Evolutionary conservation across 148 eudicot genomes (phyloP), one percentile per base, ranked within the genome.

Genomic region (Rhododendron kiyosumense): DNA sequence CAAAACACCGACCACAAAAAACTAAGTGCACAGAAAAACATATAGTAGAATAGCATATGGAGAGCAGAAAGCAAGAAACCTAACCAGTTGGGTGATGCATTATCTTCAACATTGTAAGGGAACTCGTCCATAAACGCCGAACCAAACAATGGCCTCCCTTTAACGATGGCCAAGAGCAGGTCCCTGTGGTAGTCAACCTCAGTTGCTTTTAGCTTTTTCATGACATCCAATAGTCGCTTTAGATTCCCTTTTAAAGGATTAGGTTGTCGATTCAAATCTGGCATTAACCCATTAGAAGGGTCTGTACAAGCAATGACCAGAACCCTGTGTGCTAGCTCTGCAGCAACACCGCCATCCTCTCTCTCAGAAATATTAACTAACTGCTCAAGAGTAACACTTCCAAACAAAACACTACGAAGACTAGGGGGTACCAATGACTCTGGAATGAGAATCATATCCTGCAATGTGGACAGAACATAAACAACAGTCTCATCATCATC

Each of bases 281-380:
- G 96, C 99, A 95, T 97, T 89, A 97, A 89, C 54, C 99, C 99
- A 90, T 94, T 97, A 48, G 89, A 88, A 85, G 98, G 98, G 90
- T 97, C 93, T 63, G 94, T 95, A 83, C 99, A 95, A 78, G 93
- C 98, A 92, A 86, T 87, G 51, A 88, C 63, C 83, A 97, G 91
- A 88, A 97, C 96, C 63, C 87, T 78, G 82, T 94, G 90, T 2
- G 98, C 98, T 49, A 90, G 81, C 88, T 92, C 92, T 15, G 95
- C 92, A 83, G 91, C 98, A 85, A 89, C 87, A 61, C 84, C 91
- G 81, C 89, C 93, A 85, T 90, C 89, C 45, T 89, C 90, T 87
- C 99, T 90, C 71, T 91, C 95, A 2, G 98, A 92, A 84, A 97
- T 91, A 41, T 78, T 85, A 54, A 87, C 87, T 86, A 97, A 84